Percentiles rank a stretch among this genome's conserved stretches.
Evolutionary conservation across 1,139 yeast species (phyloP).

Genomic region (Saccharomyces pastorianus): DNA sequence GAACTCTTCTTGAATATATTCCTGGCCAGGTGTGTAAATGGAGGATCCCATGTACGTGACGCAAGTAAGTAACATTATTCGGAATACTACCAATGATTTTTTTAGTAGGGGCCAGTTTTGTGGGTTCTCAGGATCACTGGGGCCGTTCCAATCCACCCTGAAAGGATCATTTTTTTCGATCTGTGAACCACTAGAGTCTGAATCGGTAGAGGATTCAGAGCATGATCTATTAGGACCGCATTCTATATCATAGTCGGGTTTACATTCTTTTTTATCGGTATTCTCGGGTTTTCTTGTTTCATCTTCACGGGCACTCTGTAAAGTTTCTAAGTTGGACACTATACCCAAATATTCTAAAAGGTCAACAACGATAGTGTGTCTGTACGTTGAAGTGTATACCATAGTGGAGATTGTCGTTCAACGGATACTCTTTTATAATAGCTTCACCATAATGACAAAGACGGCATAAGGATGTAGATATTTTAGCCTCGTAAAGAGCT

Average conservation of each 20-base stretch:
- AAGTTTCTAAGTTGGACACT: background rate
- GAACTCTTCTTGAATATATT: conserved; percentile 14
- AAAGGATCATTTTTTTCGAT: conserved; percentile 8
- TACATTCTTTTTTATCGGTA: background rate
- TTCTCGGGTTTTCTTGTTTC: background rate
- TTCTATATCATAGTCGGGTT: background rate
- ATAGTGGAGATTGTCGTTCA: background rate
- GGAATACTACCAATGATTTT: conserved; percentile 36
- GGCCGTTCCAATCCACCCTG: conserved; percentile 17
- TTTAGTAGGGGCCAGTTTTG: conserved; percentile 43
- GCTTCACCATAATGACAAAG: background rate
- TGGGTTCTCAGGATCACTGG: conserved; percentile 51
- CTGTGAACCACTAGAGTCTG: background rate
- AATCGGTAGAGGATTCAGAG: background rate
- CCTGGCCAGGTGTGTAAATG: conserved; percentile 49
- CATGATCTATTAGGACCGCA: background rate
- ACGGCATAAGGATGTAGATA: background rate
- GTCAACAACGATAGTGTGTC: conserved; percentile 4
- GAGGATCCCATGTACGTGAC: conserved; percentile 57
- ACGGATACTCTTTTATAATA: too few relatives aligned
- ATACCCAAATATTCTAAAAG: conserved; percentile 1
- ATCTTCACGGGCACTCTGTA: background rate
- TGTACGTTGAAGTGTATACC: background rate
- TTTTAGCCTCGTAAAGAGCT: background rate
- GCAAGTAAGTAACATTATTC: conserved; percentile 41